Base-by-base conservation (phyloP, 2,329 filamentous ascomycete species). In the Didymella keratinophila region DNA sequence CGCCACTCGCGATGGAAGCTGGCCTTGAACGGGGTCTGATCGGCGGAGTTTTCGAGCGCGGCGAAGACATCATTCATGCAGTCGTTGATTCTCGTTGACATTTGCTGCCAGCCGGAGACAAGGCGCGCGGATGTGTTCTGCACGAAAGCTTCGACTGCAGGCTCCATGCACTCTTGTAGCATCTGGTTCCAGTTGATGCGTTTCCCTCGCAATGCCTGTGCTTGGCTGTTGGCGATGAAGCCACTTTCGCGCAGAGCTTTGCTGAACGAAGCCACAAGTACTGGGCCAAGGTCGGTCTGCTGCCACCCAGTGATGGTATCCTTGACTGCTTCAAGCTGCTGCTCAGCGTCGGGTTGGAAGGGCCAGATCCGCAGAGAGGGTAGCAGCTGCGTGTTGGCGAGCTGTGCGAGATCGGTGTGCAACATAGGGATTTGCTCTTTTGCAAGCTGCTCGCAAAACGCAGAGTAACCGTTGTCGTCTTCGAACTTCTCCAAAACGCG, bases 1-100 rank as follows among this genome's bases (percentile, higher is more conserved):
- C 55, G 49, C 55, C 55, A 58, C 20, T 58, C 55, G 30, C 55
- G 55, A 14, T 58, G 49, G 39, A 58, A 58, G 30, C 55, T 58
- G 30, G 49, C 30, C 23, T 52, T 53, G 49, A 53, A 58, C 18
- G 49, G 55, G 2, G 49, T 58, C 14, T 49, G 43, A 14, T 45
- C 55, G 7, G 55, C 46, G 1, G 55, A 49, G 16, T 49, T 43
- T 14, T 58, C 55, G 14, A 58, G 49, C 18, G 49, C 30, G 2
- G 25, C 16, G 44, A 58, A 58, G 21, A 58, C 49, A 9, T 52
- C 37, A 28, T 58, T 58, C 49, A 58, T 48, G 49, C 49, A 53
- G 44, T 44, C 49, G 11, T 58, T 21, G 43, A 58, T 53, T 10
- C 44, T 23, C 27, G 21, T 49, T 23, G 55, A 52, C 49, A 58